Evolutionary conservation across 257 asterid genomes (phyloP), one percentile per base, ranked within the genome.

Genomic region (Lycium barbarum): DNA sequence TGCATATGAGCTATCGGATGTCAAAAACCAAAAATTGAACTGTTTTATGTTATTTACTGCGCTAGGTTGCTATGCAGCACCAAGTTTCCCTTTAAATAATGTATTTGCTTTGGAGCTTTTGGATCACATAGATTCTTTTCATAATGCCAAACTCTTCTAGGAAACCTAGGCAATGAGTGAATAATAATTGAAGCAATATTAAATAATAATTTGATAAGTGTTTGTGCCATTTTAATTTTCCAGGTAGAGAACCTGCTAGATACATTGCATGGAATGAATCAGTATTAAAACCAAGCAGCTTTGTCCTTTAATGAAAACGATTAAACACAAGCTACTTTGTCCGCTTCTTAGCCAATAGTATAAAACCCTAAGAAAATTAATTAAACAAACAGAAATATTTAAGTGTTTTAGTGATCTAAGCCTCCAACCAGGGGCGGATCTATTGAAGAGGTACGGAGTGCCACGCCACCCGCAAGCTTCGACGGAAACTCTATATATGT

Each of bases 241-340:
- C 53, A 81, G 6, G 36, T 17, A 15, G 11, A 5, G 13, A 12
- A 49, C 9, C 14, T 15, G 53, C 78, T 83, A 65, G 83, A 87
- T 87, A 15, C 89, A 87, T 59, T 87, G 89, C 78, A 87, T 55
- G 81, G 9, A 81, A 8, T 53, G 51, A 59, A 26, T 14, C n/a
- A 36, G 70, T 59, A 26, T 7, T 3, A 43, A 55, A 35, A 55
- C 61, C 61, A 26, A 62, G 74, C 82, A 63, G 26, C 82, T 84
- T 81, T 87, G 85, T 74, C 81, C 66, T 72, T 58, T 14, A 67
- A 68, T 81, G 26, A 59, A 26, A 22, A 3, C 3, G 1, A 15
- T 58, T 13, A 58, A 58, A 58, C 6, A 18, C 9, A 58, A 58
- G 26, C 67, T 7, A 20, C 65, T 61, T 61, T 8, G 63, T 57